Conservation (phyloP, 257 asterid species). For the Fraxinus cuspidata region DNA sequence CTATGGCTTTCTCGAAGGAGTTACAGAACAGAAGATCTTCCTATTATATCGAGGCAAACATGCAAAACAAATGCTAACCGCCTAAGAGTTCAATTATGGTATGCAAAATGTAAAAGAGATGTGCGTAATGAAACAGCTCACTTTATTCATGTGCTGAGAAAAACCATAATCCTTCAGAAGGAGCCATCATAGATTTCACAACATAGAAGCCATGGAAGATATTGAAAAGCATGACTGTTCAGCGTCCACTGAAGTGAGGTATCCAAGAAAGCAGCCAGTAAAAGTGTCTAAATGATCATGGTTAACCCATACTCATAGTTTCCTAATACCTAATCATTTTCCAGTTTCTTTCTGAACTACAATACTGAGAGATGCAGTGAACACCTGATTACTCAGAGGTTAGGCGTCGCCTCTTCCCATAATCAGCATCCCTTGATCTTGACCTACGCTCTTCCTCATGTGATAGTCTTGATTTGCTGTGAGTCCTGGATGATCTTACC, state of each 20-base stretch:
- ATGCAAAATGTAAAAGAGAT: constrained; percentile 12
- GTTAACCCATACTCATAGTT: constrained; percentile 31
- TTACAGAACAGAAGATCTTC: background rate
- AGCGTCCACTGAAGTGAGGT: constrained; percentile 15
- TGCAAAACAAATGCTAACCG: constrained; percentile 10
- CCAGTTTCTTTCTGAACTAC: constrained; percentile 26
- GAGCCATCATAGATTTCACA: constrained; percentile 20
- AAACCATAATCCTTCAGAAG: constrained; percentile 34
- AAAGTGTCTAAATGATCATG: constrained; percentile 32
- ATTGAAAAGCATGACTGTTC: constrained; percentile 26
- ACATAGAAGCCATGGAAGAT: constrained; percentile 27
- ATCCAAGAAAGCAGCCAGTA: constrained; percentile 36
- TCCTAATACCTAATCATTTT: constrained; percentile 28
- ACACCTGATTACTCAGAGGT: constrained; percentile 52
- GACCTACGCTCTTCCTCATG: constrained; percentile 70
- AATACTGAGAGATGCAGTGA: constrained; percentile 19
- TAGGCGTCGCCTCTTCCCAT: constrained; percentile 69
- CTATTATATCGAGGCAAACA: background rate
- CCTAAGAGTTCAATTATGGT: background rate
- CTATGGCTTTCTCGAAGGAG: background rate
- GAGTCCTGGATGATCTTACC: constrained; percentile 74
- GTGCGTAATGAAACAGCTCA: constrained; percentile 33
- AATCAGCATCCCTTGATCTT: constrained; percentile 75
- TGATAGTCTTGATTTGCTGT: constrained; percentile 57
- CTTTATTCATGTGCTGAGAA: constrained; percentile 41